Evolutionary conservation across 768 basidiomycete species (phyloP), one percentile per base, ranked within the genome.

Genomic region (Hypsizygus marmoreus): DNA sequence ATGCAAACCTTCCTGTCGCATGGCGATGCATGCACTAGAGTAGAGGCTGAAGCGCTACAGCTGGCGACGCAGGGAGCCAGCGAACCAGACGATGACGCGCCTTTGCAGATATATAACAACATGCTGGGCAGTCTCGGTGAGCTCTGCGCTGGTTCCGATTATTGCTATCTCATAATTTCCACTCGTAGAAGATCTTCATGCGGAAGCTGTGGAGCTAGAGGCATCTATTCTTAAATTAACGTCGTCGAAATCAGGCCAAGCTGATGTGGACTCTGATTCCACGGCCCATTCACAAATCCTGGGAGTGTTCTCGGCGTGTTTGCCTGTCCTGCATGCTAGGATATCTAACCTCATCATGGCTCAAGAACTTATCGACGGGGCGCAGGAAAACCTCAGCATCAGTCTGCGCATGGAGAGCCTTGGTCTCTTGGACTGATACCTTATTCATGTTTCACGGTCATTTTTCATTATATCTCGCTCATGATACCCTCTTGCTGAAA

Each of bases 331-430:
- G 3, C 64, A 67, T 9, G 75, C 75, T 1, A 72, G 79, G 3
- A 67, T 66, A 5, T 68, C 68, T 9, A 80, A 80, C 49, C 50
- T 81, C 14, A 50, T 63, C 11, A 68, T 76, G 69, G 78, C 78
- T 0, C 73, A 72, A 39, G 73, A 76, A 20, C 63, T 81, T 14
- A 62, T 80, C 19, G 73, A 77, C 45, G 70, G 72, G 17, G 72
- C 74, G 11, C 73, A 78, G 34, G 76, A 80, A 56, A 79, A 76
- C 45, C 59, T 71, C 17, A 75, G 71, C 38, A 66, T 76, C 24
- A 64, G 61, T 34, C 53, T 79, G 25, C 64, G 73, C n/a, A 68
- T 78, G 67, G 76, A 79, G 54, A 74, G 73, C 50, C 54, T 79
- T 50, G 74, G 73, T 7, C 51, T 76, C 23, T 44, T 54, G 50